These are phyloP conservation scores for Plasmodium sp. DNA, from an alignment of 169 alveolate genomes.

Conservation along the genomic window DNA sequence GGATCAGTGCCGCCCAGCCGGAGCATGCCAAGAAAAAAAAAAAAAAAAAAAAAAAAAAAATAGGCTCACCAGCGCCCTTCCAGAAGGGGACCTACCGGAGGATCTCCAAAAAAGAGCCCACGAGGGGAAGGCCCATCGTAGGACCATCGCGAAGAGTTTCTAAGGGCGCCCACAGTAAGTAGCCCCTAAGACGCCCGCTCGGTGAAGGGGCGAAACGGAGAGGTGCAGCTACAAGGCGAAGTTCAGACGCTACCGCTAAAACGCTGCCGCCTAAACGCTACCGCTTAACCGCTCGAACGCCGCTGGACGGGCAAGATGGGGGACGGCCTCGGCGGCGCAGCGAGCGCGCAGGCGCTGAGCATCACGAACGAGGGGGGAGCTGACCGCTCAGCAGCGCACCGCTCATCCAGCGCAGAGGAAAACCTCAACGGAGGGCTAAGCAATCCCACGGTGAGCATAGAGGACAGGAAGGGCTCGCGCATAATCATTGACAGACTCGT, in stretches of 20 bases:
- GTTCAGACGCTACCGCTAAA: background rate
- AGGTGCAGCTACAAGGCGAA: background rate
- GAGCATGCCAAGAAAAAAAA: background rate
- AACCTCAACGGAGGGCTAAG: background rate
- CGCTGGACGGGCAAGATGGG: background rate
- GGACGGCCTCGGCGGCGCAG: background rate
- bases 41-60: background rate
- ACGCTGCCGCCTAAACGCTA: background rate
- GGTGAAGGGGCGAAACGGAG: background rate
- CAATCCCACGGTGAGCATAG: background rate
- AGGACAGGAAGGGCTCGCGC: conserved; percentile 51
- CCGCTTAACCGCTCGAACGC: background rate
- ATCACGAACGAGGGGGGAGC: background rate
- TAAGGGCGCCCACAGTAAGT: background rate
- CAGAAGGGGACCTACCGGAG: background rate
- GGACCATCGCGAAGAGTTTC: background rate
- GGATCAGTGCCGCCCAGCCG: background rate
- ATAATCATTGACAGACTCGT: conserved; percentile 92
- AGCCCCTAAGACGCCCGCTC: background rate
- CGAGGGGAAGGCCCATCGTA: background rate
- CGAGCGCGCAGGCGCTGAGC: background rate
- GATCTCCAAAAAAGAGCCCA: background rate
- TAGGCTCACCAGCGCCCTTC: background rate
- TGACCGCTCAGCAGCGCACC: background rate
- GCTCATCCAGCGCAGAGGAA: background rate